These are phyloP conservation scores for Teratosphaeriaceae sp. DNA, from an alignment of 2,329 filamentous ascomycete species.

Conservation along the genomic window DNA sequence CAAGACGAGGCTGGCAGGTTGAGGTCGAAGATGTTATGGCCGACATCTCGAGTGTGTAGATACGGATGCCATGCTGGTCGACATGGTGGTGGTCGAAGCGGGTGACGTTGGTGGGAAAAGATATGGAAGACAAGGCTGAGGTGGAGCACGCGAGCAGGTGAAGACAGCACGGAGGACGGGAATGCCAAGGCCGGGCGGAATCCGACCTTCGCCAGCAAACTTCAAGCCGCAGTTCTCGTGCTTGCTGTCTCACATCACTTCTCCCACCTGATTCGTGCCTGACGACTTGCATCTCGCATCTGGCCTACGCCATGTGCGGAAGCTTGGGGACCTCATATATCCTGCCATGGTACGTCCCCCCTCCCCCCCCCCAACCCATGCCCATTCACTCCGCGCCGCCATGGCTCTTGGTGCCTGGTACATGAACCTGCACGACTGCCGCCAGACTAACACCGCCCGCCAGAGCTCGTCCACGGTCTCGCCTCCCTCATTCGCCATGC, in stretches of 20 bases:
- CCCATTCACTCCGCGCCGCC: neutral
- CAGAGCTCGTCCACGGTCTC: conserved; percentile 62
- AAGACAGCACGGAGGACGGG: neutral
- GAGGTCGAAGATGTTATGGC: conserved; percentile 24
- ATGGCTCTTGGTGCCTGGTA: conserved; percentile 5
- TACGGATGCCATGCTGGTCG: conserved; percentile 20
- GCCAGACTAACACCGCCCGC: neutral
- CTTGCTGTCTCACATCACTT: neutral
- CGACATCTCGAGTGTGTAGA: conserved; percentile 22
- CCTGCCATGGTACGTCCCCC: conserved; percentile 6
- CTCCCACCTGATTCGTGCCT: neutral
- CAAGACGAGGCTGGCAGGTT: neutral
- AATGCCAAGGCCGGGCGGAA: conserved; percentile 1
- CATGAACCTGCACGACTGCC: neutral
- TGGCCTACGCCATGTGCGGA: conserved; percentile 5
- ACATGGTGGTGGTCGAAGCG: no score
- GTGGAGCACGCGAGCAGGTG: neutral
- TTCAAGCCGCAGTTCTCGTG: neutral
- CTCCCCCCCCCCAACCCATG: neutral
- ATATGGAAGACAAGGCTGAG: neutral
- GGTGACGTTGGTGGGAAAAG: no score
- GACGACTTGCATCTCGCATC: neutral
- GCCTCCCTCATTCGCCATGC: conserved; percentile 46
- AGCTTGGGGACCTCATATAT: neutral
- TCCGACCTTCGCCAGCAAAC: neutral